Evolutionary conservation across 1,139 yeast genomes (phyloP).

Genomic region (Suhomyces choctaworum): DNA sequence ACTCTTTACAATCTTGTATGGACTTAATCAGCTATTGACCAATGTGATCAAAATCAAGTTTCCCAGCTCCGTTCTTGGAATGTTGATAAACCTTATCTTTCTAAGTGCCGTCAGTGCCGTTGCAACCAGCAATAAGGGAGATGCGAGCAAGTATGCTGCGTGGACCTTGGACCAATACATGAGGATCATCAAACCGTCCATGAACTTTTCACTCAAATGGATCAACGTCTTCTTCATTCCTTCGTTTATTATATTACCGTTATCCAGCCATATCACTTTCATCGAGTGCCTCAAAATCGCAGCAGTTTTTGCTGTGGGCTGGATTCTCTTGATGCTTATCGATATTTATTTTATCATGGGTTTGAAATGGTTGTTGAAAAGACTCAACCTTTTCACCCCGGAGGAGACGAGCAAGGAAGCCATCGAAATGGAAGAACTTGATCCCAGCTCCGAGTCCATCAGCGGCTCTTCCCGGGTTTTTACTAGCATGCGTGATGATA

Average conservation of each 20-base stretch:
- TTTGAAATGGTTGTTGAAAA: slow-evolving; percentile 26
- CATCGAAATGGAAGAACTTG: slow-evolving; percentile 14
- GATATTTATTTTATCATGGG: slow-evolving; percentile 41
- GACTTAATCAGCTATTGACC: slow-evolving; percentile 55
- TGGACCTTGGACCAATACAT: slow-evolving; percentile 45
- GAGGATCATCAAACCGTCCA: slow-evolving; percentile 56
- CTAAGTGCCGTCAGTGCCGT: slow-evolving; percentile 39
- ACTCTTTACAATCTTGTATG: slow-evolving; percentile 53
- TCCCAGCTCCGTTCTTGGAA: slow-evolving; percentile 76
- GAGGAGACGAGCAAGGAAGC: slow-evolving; percentile 21
- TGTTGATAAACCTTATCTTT: slow-evolving; percentile 60
- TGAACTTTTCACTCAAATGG: slow-evolving; percentile 73
- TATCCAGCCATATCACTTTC: slow-evolving; percentile 61
- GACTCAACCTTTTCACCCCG: slow-evolving; percentile 19
- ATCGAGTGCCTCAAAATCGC: slow-evolving; percentile 73
- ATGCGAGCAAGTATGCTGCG: slow-evolving; percentile 30
- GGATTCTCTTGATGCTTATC: slow-evolving; percentile 50
- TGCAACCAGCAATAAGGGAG: slow-evolving; percentile 11
- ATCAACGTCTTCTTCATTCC: slow-evolving; percentile 79
- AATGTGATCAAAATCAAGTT: slow-evolving; percentile 54
- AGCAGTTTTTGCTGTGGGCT: slow-evolving; percentile 69
- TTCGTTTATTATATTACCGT: slow-evolving; percentile 69
- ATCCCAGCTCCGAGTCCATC: not conserved
- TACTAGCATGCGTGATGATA: slow-evolving; percentile 37
- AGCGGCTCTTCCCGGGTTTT: slow-evolving; percentile 14